Evolutionary conservation across 2,329 filamentous ascomycete genomes (phyloP), one percentile per base, ranked within the genome.

Genomic region (Calonectria ilicicola): DNA sequence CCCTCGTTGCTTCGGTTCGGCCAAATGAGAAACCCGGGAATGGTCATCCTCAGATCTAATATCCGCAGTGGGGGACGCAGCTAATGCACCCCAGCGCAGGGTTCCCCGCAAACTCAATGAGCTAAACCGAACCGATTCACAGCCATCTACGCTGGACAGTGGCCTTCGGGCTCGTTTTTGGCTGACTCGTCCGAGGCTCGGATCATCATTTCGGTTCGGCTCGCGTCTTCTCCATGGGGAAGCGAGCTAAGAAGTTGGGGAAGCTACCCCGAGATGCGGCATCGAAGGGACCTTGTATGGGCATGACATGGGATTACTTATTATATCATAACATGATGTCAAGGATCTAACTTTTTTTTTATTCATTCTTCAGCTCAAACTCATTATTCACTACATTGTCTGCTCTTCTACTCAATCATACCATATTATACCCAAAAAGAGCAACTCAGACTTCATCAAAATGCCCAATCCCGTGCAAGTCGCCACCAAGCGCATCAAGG

Each of bases 381-480:
- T 32, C 38, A 35, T 49, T 38, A 15, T n/a, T 56, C n/a, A 21
- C 35, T n/a, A 10, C 35, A 15, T 44, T 29, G 7, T 26, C 46
- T 23, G n/a, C 40, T 2, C 53, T 40, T 40, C 53, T 26, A 60
- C 32, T 29, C 38, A 56, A 23, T 40, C 10, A 60, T 40, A 7
- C 7, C 53, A 60, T 17, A 60, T 40, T 40, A 40, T 38, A 40
- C 35, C 51, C 32, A 38, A 29, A 29, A 8, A n/a, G 32, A 27
- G 44, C 53, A 40, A 60, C 21, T 40, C n/a, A 60, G 21, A 26
- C 32, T 23, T 40, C 49, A 27, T n/a, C 42, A 68, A 65, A 29
- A 77, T 77, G 76, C 76, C 76, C 1, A 65, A 75, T 46, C 76
- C 76, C 10, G 74, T 77, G 21, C 76, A 78, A 58, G 76, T 78